Percentiles rank a stretch among this genome's conserved stretches.
Evolutionary conservation across 352 stramenopile species (phyloP).

Genomic region (Lagenidium giganteum): DNA sequence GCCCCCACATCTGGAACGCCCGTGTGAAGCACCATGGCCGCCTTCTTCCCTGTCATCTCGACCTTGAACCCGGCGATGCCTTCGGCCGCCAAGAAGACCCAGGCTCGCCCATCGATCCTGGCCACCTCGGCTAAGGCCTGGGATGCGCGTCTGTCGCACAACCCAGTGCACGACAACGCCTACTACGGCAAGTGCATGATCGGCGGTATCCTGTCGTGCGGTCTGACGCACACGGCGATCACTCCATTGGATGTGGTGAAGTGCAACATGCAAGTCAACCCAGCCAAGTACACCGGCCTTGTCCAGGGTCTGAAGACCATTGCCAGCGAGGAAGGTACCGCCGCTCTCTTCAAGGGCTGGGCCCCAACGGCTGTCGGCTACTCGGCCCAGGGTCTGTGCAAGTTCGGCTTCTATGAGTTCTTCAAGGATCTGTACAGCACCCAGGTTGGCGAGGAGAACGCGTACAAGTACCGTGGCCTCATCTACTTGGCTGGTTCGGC

Average conservation of each 20-base stretch:
- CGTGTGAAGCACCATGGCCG: too few relatives aligned
- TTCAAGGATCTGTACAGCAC: conserved; percentile 94
- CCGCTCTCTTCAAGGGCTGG: conserved; percentile 90
- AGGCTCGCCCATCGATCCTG: conserved; percentile 40
- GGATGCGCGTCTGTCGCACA: conserved; percentile 78
- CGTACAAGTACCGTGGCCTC: conserved; percentile 89
- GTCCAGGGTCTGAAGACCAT: conserved; percentile 82
- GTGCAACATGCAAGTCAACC: conserved; percentile 94
- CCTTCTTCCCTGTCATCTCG: conserved; percentile 77
- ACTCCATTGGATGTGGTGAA: conserved; percentile 93
- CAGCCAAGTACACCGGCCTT: conserved; percentile 80
- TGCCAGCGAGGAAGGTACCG: conserved; percentile 77
- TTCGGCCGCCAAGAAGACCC: conserved; percentile 32
- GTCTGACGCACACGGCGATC: conserved; percentile 91
- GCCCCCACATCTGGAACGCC: conserved; percentile 25
- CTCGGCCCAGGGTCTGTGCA: conserved; percentile 86
- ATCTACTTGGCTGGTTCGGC: conserved; percentile 91
- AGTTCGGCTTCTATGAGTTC: conserved; percentile 95
- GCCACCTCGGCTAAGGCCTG: conserved; percentile 79
- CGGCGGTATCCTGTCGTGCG: conserved; percentile 89
- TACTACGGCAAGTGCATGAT: conserved; percentile 96
- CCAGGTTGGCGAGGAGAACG: conserved; percentile 88
- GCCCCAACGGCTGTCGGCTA: conserved; percentile 90
- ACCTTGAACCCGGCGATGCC: conserved; percentile 54
- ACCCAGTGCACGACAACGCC: conserved; percentile 77